Percentiles rank a stretch among this genome's conserved stretches.
Evolutionary conservation across 1,139 yeast species (phyloP).

Genomic region (Pneumocystis wakefieldiae): DNA sequence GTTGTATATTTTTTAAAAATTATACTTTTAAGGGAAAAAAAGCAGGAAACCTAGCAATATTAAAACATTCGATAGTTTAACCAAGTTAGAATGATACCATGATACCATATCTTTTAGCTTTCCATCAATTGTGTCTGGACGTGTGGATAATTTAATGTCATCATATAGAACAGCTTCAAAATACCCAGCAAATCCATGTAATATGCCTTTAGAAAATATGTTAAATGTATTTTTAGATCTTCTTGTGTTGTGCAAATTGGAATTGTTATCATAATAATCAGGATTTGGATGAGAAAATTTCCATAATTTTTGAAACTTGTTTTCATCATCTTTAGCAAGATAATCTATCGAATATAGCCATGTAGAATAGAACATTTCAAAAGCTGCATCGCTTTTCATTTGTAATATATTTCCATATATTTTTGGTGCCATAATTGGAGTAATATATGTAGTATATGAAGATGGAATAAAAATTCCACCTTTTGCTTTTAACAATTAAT

Average conservation of each 20-base stretch:
- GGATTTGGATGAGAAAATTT: conserved; percentile 35
- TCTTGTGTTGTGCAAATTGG: conserved; percentile 21
- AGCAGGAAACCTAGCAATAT: conserved; percentile 33
- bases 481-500: conserved; percentile 1
- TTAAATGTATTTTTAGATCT: conserved; percentile 26
- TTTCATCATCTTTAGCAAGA: conserved; percentile 28
- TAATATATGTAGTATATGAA: conserved; percentile 41
- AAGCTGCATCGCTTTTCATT: conserved; percentile 16
- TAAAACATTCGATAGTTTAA: not conserved
- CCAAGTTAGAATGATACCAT: conserved; percentile 29
- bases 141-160: conserved; percentile 40
- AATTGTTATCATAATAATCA: conserved; percentile 5
- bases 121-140: conserved; percentile 31
- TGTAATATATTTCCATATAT: conserved; percentile 26
- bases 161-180: conserved; percentile 54
- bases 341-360: conserved; percentile 38
- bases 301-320: conserved; percentile 30
- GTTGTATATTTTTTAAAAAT: not conserved
- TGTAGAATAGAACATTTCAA: conserved; percentile 46
- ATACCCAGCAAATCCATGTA: conserved; percentile 65
- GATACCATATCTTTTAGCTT: conserved; percentile 44
- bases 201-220: conserved; percentile 32
- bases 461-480: conserved; percentile 48
- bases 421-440: conserved; percentile 51
- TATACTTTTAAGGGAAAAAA: conserved; percentile 40